Percentiles rank a stretch among this genome's conserved stretches.
Evolutionary conservation across 2,329 filamentous ascomycete genomes (phyloP).

Genomic region (Rhynchosporium graminicola): DNA sequence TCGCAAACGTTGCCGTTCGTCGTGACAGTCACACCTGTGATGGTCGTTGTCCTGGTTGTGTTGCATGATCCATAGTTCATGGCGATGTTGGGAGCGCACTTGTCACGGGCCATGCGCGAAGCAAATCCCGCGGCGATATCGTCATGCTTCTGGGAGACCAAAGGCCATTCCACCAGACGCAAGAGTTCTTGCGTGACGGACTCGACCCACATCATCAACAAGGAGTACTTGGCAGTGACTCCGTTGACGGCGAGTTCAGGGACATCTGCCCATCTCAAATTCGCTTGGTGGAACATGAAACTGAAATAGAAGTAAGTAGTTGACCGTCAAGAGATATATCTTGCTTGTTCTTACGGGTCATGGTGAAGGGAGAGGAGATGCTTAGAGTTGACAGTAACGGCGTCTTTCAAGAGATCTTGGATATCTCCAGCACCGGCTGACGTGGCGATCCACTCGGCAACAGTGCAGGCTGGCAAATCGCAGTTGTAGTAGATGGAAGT

Average conservation of each 20-base stretch:
- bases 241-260: constrained; percentile 25
- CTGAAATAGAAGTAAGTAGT: background rate
- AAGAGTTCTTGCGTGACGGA: constrained; percentile 7
- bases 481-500: constrained; percentile 63
- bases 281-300: constrained; percentile 58
- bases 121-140: constrained; percentile 53
- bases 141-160: constrained; percentile 56
- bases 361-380: constrained; percentile 53
- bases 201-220: constrained; percentile 19
- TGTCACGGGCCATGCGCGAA: constrained; percentile 44
- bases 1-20: constrained; percentile 39
- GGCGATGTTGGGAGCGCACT: constrained; percentile 28
- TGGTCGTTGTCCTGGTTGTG: constrained; percentile 21
- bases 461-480: constrained; percentile 28
- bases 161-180: constrained; percentile 48
- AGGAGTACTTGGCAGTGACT: constrained; percentile 8
- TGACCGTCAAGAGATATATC: background rate
- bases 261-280: constrained; percentile 47
- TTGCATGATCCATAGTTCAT: constrained; percentile 23
- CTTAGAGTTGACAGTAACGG: constrained; percentile 53
- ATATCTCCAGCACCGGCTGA: constrained; percentile 56
- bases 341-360: constrained; percentile 19
- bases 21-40: constrained; percentile 43
- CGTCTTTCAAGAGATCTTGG: constrained; percentile 51
- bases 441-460: constrained; percentile 54